Evolutionary conservation across 2,329 filamentous ascomycete species (phyloP), one percentile per base, ranked within the genome.

Genomic region (Venturia nashicola): DNA sequence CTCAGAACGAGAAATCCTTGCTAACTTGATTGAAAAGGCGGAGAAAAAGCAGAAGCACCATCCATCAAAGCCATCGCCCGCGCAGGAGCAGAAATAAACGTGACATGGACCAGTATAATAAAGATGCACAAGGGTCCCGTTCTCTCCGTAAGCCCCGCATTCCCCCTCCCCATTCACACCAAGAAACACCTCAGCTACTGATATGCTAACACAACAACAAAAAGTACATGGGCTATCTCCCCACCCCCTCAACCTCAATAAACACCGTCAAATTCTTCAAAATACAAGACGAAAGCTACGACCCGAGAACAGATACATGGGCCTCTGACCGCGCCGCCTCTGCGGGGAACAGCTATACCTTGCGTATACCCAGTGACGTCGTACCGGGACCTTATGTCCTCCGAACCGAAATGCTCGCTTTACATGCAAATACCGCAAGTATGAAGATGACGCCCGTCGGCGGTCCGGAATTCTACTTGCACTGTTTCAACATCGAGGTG

Each of bases 331-430:
- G 70, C 36, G 66, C 75, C 5, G 67, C 74, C 62, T 70, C 69
- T 46, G 76, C 81, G 72, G 78, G 83, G 63, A 76, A 76, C 20
- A 81, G 82, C 14, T 75, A 68, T 74, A 76, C 65, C 36, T 72
- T 79, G 36, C 76, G 72, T 5, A 74, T 82, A 54, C 80, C 80
- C 16, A 61, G 66, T 0, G 71, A 75, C 23, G 72, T 82, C 55
- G 71, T 68, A 3, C 67, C 77, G 0, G 81, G 81, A 1, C 75
- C 79, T 66, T 84, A 83, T 67, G 79, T 84, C 40, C 69, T 84
- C 40, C 75, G 82, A 2, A 80, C 83, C 68, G 82, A 84, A 71
- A 75, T 77, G 57, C 77, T 79, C 65, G 82, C 76, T 2, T 71
- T 82, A n/a, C 80, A 82, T 62, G 70, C 72, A 0, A 75, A 75